Evolutionary conservation across 225 moss, liverwort and hornwort genomes (phyloP), one percentile per base, ranked within the genome.

Genomic region (Physcomitrium patens): DNA sequence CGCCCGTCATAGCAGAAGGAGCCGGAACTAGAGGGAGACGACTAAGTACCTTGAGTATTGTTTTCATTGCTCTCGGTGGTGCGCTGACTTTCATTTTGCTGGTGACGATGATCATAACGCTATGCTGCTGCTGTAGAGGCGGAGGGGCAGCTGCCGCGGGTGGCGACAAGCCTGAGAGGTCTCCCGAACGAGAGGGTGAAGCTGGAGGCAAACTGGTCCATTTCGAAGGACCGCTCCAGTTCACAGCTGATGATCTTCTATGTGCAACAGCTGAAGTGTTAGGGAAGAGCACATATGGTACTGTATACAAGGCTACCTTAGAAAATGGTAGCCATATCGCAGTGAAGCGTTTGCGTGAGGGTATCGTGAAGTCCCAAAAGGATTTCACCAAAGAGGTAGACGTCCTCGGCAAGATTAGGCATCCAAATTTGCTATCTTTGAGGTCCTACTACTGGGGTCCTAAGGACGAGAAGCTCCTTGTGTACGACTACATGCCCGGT

Each of bases 401-500:
- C 68, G 87, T 90, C 10, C 85, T 96, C 0, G 93, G 96, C 0
- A 78, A 90, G 68, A 96, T 96, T 44, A 84, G 96, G 48, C 96
- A 96, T 60, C 96, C 87, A 0, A 96, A 96, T 71, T 50, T 96
- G 73, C 86, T 96, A 24, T 87, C 96, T 0, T 69, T 96, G 65
- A 75, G 96, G 17, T 89, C 93, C 0, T 96, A 93, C 61, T 96
- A 96, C 75, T 96, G 91, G 90, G 96, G 96, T 0, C 96, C 96
- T 14, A 96, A 96, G 73, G 93, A 96, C 10, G 96, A 96, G 81
- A 96, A 96, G 82, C 93, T 96, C 2, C 76, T 96, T 12, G 96
- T 96, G 2, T 96, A 92, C 16, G 96, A 96, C 69, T 96, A 86
- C 74, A 93, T 96, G 96, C 82, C 89, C 1, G 86, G 92, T 47